These are phyloP conservation scores for Pseudozyma flocculosa DNA, from an alignment of 1,284 basidiomycete species.

Conservation along the genomic window DNA sequence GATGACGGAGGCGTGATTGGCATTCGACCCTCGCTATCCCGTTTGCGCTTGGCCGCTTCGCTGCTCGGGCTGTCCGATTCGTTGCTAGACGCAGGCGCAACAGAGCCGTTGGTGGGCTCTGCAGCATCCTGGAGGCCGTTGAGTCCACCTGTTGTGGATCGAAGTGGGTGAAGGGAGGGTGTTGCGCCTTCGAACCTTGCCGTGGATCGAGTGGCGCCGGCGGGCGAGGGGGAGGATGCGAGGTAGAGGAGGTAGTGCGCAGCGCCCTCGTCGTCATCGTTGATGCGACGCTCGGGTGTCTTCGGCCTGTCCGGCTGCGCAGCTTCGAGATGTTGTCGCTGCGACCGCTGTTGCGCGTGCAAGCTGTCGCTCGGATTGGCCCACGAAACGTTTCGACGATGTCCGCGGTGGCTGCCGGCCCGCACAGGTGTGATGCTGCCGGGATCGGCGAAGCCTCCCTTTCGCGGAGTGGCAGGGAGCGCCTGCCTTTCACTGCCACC, in stretches of 20 bases:
- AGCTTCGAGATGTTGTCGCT: too few relatives aligned
- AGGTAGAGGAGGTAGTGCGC: constrained; percentile 30
- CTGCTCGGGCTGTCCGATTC: constrained; percentile 8
- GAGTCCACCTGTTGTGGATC: too few relatives aligned
- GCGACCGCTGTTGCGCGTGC: too few relatives aligned
- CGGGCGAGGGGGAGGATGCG: constrained; percentile 21
- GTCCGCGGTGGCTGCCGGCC: constrained; percentile 4
- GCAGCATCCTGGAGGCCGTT: too few relatives aligned
- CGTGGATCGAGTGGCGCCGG: constrained; percentile 15
- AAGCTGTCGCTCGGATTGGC: too few relatives aligned
- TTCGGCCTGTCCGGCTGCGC: too few relatives aligned
- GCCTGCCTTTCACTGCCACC: constrained; percentile 11
- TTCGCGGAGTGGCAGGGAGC: constrained; percentile 9
- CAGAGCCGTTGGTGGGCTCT: constrained; percentile 8
- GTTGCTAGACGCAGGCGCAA: constrained; percentile 7
- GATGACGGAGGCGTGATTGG: background rate
- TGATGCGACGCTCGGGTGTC: background rate
- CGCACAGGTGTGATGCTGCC: constrained; percentile 3
- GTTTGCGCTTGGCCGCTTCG: background rate
- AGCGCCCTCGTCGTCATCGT: constrained; percentile 15
- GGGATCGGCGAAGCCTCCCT: background rate
- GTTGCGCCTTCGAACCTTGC: background rate
- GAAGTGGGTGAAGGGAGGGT: background rate
- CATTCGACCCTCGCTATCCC: background rate
- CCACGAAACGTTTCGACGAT: constrained; percentile 26